These are phyloP conservation scores for Xylaria nigripes DNA, from an alignment of 495 filamentous ascomycete species.

Conservation along the genomic window DNA sequence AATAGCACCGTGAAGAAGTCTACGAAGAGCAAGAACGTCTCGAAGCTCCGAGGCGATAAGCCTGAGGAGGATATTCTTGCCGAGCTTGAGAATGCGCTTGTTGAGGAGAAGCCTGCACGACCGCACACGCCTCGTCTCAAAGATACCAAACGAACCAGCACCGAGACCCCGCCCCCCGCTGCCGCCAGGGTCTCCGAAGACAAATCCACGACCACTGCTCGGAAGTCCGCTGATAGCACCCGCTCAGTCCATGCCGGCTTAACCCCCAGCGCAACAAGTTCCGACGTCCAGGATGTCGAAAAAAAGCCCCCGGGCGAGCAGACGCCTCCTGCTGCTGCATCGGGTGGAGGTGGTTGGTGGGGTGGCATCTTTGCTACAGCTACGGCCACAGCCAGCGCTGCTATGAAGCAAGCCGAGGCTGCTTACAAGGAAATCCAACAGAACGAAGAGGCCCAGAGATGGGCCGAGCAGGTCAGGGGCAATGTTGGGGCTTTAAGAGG, in stretches of 20 bases:
- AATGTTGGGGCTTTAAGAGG: conserved; percentile 78
- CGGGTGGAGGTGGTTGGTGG: conserved; percentile 77
- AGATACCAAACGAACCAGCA: conserved; percentile 52
- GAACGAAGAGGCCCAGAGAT: conserved; percentile 91
- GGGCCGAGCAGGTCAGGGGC: conserved; percentile 89
- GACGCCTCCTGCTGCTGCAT: conserved; percentile 21
- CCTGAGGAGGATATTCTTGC: conserved; percentile 65
- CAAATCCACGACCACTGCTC: conserved; percentile 31
- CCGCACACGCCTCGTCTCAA: conserved; percentile 73
- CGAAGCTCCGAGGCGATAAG: conserved; percentile 40
- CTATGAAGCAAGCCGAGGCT: conserved; percentile 89
- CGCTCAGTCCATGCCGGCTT: conserved; percentile 56
- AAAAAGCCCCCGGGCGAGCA: conserved; percentile 36
- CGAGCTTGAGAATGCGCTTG: conserved; percentile 70
- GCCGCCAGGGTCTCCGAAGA: conserved; percentile 54
- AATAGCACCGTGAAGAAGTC: conserved; percentile 36
- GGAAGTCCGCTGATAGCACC: conserved; percentile 69
- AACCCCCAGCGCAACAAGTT: conserved; percentile 43
- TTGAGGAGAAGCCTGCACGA: conserved; percentile 57
- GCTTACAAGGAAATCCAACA: conserved; percentile 91
- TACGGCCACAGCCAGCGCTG: conserved; percentile 59
- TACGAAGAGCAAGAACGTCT: conserved; percentile 38
- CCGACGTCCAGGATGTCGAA: conserved; percentile 46
- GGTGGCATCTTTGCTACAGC: conserved; percentile 65
- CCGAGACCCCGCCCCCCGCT: conserved; percentile 46